Percentiles rank a stretch among this genome's conserved stretches.
Evolutionary conservation across 2,329 filamentous ascomycete species (phyloP).

Genomic region (Alternaria atra): DNA sequence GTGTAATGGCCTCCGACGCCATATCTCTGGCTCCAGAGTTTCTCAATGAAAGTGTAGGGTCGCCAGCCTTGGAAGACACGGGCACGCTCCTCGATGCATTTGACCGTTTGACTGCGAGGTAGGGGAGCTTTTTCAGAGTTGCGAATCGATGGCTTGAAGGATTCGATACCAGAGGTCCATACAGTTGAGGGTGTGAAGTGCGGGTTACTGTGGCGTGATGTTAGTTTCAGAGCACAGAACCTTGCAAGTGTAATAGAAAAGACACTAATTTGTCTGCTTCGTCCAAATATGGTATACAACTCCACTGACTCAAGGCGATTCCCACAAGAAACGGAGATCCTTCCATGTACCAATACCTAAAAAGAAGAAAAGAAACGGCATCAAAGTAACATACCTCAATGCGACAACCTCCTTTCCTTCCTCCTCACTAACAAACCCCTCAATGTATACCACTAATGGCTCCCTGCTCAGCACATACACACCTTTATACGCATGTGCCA

Average conservation of each 20-base stretch:
- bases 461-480: conserved; percentile 62
- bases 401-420: conserved; percentile 63
- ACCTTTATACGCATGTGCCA: conserved; percentile 47
- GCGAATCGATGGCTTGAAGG: conserved; percentile 59
- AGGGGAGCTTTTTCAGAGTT: conserved; percentile 61
- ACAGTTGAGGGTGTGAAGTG: conserved; percentile 65
- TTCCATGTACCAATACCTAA: background rate
- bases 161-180: conserved; percentile 59
- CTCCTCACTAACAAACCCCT: conserved; percentile 60
- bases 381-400: conserved; percentile 57
- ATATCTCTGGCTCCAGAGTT: conserved; percentile 69
- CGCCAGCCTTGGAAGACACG: conserved; percentile 69
- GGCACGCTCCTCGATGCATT: conserved; percentile 68
- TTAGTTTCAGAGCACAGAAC: background rate
- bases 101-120: conserved; percentile 56
- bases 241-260: background rate
- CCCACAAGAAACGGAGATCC: background rate
- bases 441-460: conserved; percentile 67
- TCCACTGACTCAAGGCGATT: background rate
- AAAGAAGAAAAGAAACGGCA: background rate
- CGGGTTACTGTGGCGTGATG: conserved; percentile 46
- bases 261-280: background rate
- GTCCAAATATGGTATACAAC: background rate
- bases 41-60: conserved; percentile 66
- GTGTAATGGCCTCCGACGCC: conserved; percentile 66